Percentiles rank a stretch among this genome's conserved stretches.
Evolutionary conservation across 139 green algal genomes (phyloP).

Genomic region (Volvox reticuliferus): DNA sequence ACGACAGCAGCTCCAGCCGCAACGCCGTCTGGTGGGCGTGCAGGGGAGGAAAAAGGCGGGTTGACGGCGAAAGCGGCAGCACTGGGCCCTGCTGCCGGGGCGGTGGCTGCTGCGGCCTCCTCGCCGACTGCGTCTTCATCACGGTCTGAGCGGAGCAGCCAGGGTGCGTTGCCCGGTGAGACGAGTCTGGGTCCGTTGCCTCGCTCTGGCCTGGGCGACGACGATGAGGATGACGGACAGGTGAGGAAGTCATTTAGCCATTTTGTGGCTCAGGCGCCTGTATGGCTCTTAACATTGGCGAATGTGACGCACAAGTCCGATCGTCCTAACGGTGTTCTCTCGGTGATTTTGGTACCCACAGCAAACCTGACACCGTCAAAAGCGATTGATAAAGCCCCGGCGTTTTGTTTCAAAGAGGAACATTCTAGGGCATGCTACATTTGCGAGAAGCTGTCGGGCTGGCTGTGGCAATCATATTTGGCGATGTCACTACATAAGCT

Average conservation of each 20-base stretch:
- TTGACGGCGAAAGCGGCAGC: not conserved
- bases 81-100: not conserved
- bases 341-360: too few species aligned
- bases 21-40: not conserved
- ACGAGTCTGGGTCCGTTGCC: slow-evolving; percentile 36
- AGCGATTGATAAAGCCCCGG: too few species aligned
- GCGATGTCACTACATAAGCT: too few species aligned
- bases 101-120: not conserved
- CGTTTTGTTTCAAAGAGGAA: too few species aligned
- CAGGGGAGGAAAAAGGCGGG: not conserved
- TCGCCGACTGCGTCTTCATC: slow-evolving; percentile 19
- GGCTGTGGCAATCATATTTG: too few species aligned
- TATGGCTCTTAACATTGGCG: too few species aligned
- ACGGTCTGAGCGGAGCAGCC: not conserved
- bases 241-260: not conserved
- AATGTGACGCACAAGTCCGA: too few species aligned
- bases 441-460: too few species aligned
- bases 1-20: not conserved
- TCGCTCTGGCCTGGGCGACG: slow-evolving; percentile 8
- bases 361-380: too few species aligned
- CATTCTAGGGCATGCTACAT: too few species aligned
- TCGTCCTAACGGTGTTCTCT: too few species aligned
- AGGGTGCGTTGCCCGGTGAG: not conserved
- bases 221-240: slow-evolving; percentile 1
- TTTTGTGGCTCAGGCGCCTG: too few species aligned